phyloP scores from a whole-genome alignment of 164 flowering plant species.

The Aristolochia contorta region DNA sequence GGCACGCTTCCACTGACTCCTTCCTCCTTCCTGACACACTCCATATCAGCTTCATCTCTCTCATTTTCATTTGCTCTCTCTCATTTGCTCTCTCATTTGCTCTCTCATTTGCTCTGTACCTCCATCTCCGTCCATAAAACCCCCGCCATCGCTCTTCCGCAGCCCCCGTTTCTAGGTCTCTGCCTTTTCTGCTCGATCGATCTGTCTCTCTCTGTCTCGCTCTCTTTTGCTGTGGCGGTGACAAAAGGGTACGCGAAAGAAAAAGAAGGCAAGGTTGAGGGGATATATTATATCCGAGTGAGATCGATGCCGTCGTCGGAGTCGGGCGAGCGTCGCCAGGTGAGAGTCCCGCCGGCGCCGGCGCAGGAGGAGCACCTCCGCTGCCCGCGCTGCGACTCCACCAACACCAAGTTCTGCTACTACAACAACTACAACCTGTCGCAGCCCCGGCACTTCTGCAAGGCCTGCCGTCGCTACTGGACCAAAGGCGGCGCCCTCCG shows the following conservation, averaged over 20 bases:
- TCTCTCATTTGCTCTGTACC: too few relatives aligned
- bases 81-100: too few relatives aligned
- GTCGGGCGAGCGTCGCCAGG: constrained; percentile 15
- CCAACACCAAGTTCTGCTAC: constrained; percentile 66
- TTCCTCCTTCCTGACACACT: too few relatives aligned
- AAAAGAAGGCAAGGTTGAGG: too few relatives aligned
- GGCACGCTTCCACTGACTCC: too few relatives aligned
- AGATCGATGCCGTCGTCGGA: constrained; percentile 28
- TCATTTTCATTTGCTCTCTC: too few relatives aligned
- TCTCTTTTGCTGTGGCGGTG: too few relatives aligned
- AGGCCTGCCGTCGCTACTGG: constrained; percentile 62
- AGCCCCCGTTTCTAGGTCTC: neutral
- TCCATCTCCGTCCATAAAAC: constrained; percentile 6
- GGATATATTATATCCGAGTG: too few relatives aligned
- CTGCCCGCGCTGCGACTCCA: constrained; percentile 59
- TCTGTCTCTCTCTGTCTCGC: too few relatives aligned
- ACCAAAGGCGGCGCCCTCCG: constrained; percentile 63
- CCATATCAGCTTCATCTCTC: too few relatives aligned
- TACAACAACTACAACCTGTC: constrained; percentile 67
- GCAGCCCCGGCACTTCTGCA: constrained; percentile 69
- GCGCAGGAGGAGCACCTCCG: constrained; percentile 29
- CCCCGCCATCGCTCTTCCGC: neutral
- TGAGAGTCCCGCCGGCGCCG: constrained; percentile 2
- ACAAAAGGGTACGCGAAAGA: too few relatives aligned
- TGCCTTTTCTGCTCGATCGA: too few relatives aligned